Percentiles rank a stretch among this genome's conserved stretches.
These are phyloP conservation scores for Ophiostoma himal-ulmi DNA, from an alignment of 2,329 filamentous ascomycete species.

Conservation along the genomic window DNA sequence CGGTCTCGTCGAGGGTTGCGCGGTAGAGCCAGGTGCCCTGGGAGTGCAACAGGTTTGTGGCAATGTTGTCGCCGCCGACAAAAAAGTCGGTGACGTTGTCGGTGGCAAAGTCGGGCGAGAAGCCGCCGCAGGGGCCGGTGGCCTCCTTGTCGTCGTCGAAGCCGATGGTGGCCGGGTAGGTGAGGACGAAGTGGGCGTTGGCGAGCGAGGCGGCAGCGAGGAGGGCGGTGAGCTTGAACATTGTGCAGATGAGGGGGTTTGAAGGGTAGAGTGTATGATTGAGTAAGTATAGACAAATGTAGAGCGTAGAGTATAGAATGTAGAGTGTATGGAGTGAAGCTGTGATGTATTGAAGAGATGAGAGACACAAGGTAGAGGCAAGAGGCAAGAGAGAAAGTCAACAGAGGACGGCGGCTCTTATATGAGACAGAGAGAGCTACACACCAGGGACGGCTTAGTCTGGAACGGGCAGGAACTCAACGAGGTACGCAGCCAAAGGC, in stretches of 20 bases:
- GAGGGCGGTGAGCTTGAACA: constrained; percentile 28
- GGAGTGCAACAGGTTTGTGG: constrained; percentile 45
- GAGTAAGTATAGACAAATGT: background rate
- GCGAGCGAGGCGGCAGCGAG: constrained; percentile 38
- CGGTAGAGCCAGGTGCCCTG: constrained; percentile 54
- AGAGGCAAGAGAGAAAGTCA: background rate
- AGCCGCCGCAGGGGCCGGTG: constrained; percentile 51
- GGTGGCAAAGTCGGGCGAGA: constrained; percentile 40
- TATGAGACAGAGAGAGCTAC: background rate
- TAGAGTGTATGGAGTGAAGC: background rate
- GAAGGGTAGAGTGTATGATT: background rate
- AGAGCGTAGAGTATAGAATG: background rate
- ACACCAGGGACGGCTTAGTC: background rate
- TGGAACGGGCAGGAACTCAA: background rate
- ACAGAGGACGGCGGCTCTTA: background rate
- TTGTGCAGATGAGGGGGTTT: background rate
- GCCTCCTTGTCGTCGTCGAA: constrained; percentile 43
- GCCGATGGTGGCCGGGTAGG: constrained; percentile 44
- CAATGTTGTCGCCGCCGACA: constrained; percentile 50
- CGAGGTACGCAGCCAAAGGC: background rate
- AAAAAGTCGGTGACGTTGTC: constrained; percentile 46
- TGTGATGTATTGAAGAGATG: background rate
- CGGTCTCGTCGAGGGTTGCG: constrained; percentile 47
- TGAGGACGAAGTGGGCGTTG: constrained; percentile 51
- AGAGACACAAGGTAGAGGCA: background rate